Percentiles rank a stretch among this genome's conserved stretches.
Evolutionary conservation across 2,329 filamentous ascomycete species (phyloP).

Genomic region (Clarireedia hainanense): DNA sequence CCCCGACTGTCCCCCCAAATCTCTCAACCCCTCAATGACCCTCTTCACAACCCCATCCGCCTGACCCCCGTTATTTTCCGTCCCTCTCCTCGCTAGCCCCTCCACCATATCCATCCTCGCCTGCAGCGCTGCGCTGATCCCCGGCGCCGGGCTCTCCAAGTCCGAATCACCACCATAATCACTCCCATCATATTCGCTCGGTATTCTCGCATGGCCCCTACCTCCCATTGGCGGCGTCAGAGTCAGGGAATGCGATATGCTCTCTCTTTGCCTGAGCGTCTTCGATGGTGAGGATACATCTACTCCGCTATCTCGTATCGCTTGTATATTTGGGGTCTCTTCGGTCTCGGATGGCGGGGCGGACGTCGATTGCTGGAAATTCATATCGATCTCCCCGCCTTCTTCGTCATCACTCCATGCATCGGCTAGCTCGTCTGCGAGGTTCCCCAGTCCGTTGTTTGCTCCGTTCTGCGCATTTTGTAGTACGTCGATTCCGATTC

Average conservation of each 20-base stretch:
- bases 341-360: conserved; percentile 8
- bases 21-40: conserved; percentile 60
- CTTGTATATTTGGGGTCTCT: conserved; percentile 27
- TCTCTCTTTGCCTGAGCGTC: conserved; percentile 4
- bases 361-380: conserved; percentile 21
- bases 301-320: conserved; percentile 29
- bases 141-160: conserved; percentile 59
- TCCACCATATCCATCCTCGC: conserved; percentile 67
- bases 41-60: conserved; percentile 60
- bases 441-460: conserved; percentile 58
- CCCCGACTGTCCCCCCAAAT: conserved; percentile 64
- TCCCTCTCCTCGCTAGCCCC: conserved; percentile 56
- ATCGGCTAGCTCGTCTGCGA: conserved; percentile 75
- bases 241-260: conserved; percentile 11
- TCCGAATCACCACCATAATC: conserved; percentile 69
- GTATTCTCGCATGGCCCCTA: conserved; percentile 40
- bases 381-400: conserved; percentile 42
- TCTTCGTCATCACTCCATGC: conserved; percentile 60
- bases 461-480: conserved; percentile 31
- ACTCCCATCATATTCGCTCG: conserved; percentile 61
- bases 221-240: conserved; percentile 17
- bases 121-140: conserved; percentile 58
- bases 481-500: conserved; percentile 21
- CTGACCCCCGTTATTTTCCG: conserved; percentile 57
- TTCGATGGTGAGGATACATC: conserved; percentile 22